Conservation (phyloP, 305 asterid species). For the Plantago rigida region DNA sequence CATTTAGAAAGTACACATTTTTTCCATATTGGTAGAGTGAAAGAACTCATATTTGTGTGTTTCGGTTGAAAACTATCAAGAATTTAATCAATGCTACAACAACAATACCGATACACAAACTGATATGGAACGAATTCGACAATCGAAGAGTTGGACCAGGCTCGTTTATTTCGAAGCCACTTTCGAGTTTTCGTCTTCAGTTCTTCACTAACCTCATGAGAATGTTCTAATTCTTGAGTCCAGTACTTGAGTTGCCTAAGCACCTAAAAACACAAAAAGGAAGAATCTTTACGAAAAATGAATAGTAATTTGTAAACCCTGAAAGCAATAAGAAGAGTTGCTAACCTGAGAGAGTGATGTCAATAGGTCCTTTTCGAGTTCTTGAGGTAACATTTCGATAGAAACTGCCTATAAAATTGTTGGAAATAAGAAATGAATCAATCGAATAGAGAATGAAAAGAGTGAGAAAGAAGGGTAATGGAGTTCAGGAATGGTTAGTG, state of each 20-base stretch:
- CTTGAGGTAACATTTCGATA: conserved; percentile 33
- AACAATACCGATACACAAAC: too few species aligned
- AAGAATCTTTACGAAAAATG: not conserved
- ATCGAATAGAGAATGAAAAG: conserved; percentile 9
- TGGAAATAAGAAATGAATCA: not conserved
- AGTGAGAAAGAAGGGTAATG: not conserved
- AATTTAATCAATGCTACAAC: too few species aligned
- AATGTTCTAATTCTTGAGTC: conserved; percentile 35
- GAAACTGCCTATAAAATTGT: conserved; percentile 32
- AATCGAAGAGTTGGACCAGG: too few species aligned
- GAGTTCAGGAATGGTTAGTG: conserved; percentile 10
- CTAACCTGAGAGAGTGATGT: conserved; percentile 60
- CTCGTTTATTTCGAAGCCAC: too few species aligned
- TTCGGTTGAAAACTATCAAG: too few species aligned
- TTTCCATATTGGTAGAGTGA: too few species aligned
- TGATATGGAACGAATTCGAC: too few species aligned
- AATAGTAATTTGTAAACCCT: not conserved
- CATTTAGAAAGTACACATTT: conserved; percentile 3
- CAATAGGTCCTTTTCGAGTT: conserved; percentile 43
- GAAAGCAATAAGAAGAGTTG: not conserved
- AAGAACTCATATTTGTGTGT: too few species aligned
- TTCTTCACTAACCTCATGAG: conserved; percentile 33
- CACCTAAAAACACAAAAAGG: conserved; percentile 34
- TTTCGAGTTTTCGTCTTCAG: too few species aligned
- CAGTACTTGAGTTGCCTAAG: conserved; percentile 49